Conservation (phyloP, 345 rosid species). For the Reutealis trisperma region DNA sequence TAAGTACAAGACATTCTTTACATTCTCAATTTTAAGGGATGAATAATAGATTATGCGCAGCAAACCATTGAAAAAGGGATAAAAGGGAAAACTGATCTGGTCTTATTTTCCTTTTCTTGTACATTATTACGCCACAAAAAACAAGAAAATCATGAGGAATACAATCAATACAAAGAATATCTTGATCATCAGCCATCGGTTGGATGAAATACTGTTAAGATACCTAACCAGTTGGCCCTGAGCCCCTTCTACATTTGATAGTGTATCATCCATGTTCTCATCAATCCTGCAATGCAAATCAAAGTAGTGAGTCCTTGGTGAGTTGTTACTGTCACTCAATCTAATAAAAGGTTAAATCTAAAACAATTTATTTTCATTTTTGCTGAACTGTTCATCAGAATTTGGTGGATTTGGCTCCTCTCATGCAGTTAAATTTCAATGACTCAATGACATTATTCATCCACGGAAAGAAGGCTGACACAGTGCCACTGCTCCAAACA, state of each 20-base stretch:
- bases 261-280: slow-evolving; percentile 74
- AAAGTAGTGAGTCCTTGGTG: neutral
- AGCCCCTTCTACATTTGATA: slow-evolving; percentile 76
- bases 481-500: neutral
- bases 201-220: slow-evolving; percentile 75
- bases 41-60: neutral
- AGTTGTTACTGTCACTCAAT: neutral
- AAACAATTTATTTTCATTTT: neutral
- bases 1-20: slow-evolving; percentile 9
- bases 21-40: slow-evolving; percentile 16
- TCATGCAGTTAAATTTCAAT: neutral
- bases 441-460: neutral
- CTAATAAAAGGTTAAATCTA: neutral
- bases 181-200: slow-evolving; percentile 82
- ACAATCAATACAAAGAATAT: slow-evolving; percentile 70
- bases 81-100: neutral
- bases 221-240: slow-evolving; percentile 69
- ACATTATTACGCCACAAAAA: slow-evolving; percentile 63
- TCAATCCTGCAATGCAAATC: slow-evolving; percentile 60
- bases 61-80: neutral
- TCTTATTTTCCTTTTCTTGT: slow-evolving; percentile 15
- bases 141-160: slow-evolving; percentile 78
- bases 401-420: neutral
- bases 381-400: neutral
- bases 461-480: neutral